Base-by-base conservation (phyloP, 2,329 filamentous ascomycete genomes). In the Trichoderma atroviride region DNA sequence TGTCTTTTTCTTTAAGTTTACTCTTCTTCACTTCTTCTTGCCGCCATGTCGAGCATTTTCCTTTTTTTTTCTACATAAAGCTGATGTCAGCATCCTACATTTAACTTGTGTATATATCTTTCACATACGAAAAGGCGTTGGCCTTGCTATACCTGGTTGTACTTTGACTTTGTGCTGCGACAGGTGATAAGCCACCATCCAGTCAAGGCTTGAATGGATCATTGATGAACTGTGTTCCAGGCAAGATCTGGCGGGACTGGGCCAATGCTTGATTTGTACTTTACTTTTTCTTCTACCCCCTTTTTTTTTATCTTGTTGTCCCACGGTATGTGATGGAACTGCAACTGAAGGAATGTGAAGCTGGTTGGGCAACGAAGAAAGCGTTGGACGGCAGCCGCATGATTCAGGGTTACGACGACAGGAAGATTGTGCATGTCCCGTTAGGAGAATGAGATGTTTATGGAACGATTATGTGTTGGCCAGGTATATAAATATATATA, bases 11-110 rank as follows among this genome's bases (percentile, higher is more conserved):
- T 71, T 61, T 6, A 50, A 43, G n/a, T 33, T 47, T 65, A 13
- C 64, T 50, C 40, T 69, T 40, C 19, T 69, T 55, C 57, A 40
- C 29, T 68, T 71, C 70, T 71, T 71, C 60, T 70, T 61, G 59
- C 31, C 40, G 31, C 66, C 52, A 66, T 50, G 64, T 65, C 16
- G n/a, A 69, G 43, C 9, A 22, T 47, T 37, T 19, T 35, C 33
- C 22, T 63, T 56, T 33, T 22, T 27, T 56, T 33, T 64, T 37
- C 50, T 57, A 31, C 55, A 63, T 56, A 58, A 47, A 37, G 63
- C 63, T 59, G 63, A 59, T 67, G 29, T 31, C 63, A 59, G 55
- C 63, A 59, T 47, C 43, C 50, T 50, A 53, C 31, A 67, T 67
- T 67, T 67, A 58, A 22, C 63, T 40, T 67, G 55, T 66, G 55